phyloP scores from a whole-genome alignment of 345 rosid genomes.

The Conringia planisiliqua region DNA sequence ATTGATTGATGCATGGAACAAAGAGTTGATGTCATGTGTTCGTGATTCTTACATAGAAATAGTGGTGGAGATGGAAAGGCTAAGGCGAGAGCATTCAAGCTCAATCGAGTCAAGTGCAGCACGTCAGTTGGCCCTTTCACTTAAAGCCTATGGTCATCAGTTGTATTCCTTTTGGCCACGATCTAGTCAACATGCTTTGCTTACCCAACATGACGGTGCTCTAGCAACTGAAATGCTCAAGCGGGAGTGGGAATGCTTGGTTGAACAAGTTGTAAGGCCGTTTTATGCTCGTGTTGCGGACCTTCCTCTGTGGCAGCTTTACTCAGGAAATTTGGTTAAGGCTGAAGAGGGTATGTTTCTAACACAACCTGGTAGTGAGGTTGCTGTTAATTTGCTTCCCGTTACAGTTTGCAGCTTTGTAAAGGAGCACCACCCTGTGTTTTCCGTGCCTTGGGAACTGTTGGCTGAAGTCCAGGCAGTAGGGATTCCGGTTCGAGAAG shows the following conservation, averaged over 20 bases:
- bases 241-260: conserved; percentile 74
- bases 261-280: conserved; percentile 77
- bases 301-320: conserved; percentile 93
- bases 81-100: conserved; percentile 63
- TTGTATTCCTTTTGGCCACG: conserved; percentile 92
- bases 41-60: conserved; percentile 82
- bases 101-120: conserved; percentile 48
- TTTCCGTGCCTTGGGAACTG: conserved; percentile 92
- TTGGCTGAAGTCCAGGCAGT: conserved; percentile 79
- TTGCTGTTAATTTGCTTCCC: conserved; percentile 76
- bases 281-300: conserved; percentile 78
- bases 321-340: conserved; percentile 84
- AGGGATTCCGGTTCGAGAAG: conserved; percentile 67
- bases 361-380: conserved; percentile 80
- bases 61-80: conserved; percentile 86
- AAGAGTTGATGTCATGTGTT: conserved; percentile 83
- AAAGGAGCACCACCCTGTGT: conserved; percentile 89
- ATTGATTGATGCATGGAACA: conserved; percentile 91
- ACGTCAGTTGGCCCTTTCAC: conserved; percentile 47
- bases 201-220: conserved; percentile 35
- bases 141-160: conserved; percentile 65
- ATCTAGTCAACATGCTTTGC: conserved; percentile 40
- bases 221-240: conserved; percentile 38
- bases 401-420: conserved; percentile 92
- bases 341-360: conserved; percentile 97